Evolutionary conservation across 31 red algal species (phyloP).

Genomic region (Odonthalia washingtoniensis): DNA sequence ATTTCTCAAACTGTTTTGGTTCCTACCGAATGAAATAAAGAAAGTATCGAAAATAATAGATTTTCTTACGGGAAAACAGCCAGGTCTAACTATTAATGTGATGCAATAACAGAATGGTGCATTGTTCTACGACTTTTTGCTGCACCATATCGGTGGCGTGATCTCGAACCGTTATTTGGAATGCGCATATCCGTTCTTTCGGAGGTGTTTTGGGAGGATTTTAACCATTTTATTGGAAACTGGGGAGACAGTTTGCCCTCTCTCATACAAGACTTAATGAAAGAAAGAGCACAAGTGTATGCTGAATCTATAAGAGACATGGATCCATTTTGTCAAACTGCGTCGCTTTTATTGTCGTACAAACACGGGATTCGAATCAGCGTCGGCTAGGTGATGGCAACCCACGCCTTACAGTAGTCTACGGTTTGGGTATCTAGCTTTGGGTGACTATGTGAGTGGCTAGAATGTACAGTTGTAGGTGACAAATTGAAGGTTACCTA

Average conservation of each 20-base stretch:
- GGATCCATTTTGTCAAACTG: neutral
- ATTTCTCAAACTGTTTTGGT: neutral
- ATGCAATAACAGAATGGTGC: neutral
- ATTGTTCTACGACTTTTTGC: neutral
- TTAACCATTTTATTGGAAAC: neutral
- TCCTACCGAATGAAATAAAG: neutral
- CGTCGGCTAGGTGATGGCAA: no score
- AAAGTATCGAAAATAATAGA: neutral
- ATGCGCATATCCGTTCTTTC: neutral
- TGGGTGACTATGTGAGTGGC: no score
- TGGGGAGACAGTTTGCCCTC: neutral
- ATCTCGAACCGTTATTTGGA: neutral
- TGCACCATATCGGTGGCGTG: neutral
- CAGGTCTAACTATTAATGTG: neutral
- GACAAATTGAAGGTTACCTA: no score
- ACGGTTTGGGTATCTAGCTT: no score
- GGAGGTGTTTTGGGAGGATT: constrained; percentile 30
- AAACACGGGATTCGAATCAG: no score
- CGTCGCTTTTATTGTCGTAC: no score
- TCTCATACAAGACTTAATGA: neutral
- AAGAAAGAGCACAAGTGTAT: neutral
- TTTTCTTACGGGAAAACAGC: neutral
- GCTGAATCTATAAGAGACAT: neutral
- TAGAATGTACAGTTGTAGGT: no score
- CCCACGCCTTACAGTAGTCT: no score